These are phyloP conservation scores for Dryadomyces sulphureus DNA, from an alignment of 2,329 filamentous ascomycete genomes.

Conservation along the genomic window DNA sequence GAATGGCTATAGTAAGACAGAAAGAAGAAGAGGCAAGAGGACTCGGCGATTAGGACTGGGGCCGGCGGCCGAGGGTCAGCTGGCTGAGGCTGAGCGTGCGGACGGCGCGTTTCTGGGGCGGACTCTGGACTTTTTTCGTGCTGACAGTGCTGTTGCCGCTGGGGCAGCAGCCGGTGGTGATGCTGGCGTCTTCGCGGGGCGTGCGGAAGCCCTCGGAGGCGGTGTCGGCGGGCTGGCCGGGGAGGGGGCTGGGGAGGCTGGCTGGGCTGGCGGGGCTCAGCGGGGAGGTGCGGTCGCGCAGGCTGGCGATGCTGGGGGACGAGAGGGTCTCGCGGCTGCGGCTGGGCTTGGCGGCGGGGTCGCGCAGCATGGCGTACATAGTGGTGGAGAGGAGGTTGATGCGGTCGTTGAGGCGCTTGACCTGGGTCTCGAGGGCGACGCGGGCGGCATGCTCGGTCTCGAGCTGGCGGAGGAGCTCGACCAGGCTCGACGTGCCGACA, in stretches of 20 bases:
- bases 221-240: slow-evolving; percentile 14
- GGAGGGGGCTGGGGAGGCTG: background rate
- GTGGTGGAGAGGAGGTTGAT: slow-evolving; percentile 30
- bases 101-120: slow-evolving; percentile 35
- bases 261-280: background rate
- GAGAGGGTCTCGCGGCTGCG: slow-evolving; percentile 14
- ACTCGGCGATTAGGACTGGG: slow-evolving; percentile 6
- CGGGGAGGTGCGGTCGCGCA: slow-evolving; percentile 8
- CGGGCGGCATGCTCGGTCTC: slow-evolving; percentile 42
- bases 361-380: slow-evolving; percentile 22
- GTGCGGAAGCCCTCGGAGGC: slow-evolving; percentile 36
- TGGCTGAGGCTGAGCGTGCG: slow-evolving; percentile 51
- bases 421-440: slow-evolving; percentile 38
- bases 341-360: slow-evolving; percentile 18
- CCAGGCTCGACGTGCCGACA: slow-evolving; percentile 28
- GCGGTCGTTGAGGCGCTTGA: slow-evolving; percentile 35
- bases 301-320: slow-evolving; percentile 4
- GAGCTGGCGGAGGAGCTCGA: slow-evolving; percentile 34
- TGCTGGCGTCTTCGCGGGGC: slow-evolving; percentile 37
- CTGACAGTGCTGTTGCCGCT: slow-evolving; percentile 16
- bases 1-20: no score
- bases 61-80: slow-evolving; percentile 29
- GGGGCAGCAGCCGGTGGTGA: slow-evolving; percentile 12
- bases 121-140: slow-evolving; percentile 3
- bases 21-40: background rate